Evolutionary conservation across 2,329 filamentous ascomycete genomes (phyloP).

Genomic region (Colletotrichum tofieldiae): DNA sequence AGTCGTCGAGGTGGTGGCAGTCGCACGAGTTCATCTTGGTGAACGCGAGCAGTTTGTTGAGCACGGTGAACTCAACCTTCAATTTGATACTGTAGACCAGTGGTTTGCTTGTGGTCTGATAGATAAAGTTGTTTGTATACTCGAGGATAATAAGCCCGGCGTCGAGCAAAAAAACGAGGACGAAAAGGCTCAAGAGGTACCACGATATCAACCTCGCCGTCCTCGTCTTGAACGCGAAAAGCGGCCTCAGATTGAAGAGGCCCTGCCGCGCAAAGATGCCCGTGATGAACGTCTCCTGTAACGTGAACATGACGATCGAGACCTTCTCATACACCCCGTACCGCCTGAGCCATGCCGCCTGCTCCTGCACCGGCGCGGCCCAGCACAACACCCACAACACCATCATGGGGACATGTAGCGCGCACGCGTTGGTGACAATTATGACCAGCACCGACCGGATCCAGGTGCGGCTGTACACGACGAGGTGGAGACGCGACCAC

Average conservation of each 20-base stretch:
- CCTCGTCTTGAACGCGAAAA: constrained; percentile 56
- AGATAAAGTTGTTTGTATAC: constrained; percentile 54
- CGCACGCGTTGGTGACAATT: constrained; percentile 65
- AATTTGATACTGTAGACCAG: constrained; percentile 44
- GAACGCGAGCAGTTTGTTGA: constrained; percentile 51
- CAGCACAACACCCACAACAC: constrained; percentile 63
- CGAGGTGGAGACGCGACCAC: constrained; percentile 69
- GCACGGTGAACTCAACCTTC: constrained; percentile 65
- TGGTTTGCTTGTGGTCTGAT: constrained; percentile 43
- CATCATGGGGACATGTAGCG: constrained; percentile 65
- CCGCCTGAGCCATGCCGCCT: constrained; percentile 23
- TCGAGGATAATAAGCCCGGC: constrained; percentile 55
- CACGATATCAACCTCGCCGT: constrained; percentile 53
- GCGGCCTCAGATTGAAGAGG: constrained; percentile 45
- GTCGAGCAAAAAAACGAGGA: constrained; percentile 59
- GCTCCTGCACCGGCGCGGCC: constrained; percentile 46
- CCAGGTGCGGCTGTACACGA: constrained; percentile 54
- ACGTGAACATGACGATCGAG: constrained; percentile 69
- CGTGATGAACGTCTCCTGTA: constrained; percentile 70
- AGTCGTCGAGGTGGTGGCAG: constrained; percentile 28
- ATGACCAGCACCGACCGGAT: constrained; percentile 58
- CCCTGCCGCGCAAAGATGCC: constrained; percentile 69
- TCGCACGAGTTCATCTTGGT: constrained; percentile 38
- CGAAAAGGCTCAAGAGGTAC: constrained; percentile 56
- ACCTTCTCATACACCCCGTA: constrained; percentile 68